Evolutionary conservation across 352 stramenopile genomes (phyloP).

Genomic region (Phytopythium ostracodes): DNA sequence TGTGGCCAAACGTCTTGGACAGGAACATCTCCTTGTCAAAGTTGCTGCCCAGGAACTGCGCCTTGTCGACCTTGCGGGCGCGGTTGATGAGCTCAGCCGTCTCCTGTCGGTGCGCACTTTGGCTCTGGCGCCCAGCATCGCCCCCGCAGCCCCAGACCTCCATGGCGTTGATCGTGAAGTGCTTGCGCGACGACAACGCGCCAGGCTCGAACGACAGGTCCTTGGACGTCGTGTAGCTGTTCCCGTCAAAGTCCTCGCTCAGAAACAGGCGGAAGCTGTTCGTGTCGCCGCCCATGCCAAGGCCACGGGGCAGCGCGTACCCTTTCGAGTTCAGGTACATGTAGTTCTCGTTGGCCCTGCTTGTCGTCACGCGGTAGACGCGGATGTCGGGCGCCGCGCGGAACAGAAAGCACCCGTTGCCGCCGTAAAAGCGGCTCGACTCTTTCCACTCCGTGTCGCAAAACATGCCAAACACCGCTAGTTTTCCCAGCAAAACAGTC

Average conservation of each 20-base stretch:
- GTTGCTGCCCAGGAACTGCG: slow-evolving; percentile 74
- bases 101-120: slow-evolving; percentile 70
- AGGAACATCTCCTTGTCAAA: slow-evolving; percentile 86
- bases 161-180: slow-evolving; percentile 63
- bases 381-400: slow-evolving; percentile 56
- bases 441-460: slow-evolving; percentile 85
- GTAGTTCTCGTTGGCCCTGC: slow-evolving; percentile 52
- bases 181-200: slow-evolving; percentile 44
- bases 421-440: slow-evolving; percentile 73
- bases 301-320: slow-evolving; percentile 59
- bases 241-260: slow-evolving; percentile 82
- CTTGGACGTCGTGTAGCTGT: slow-evolving; percentile 75
- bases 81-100: slow-evolving; percentile 80
- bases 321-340: slow-evolving; percentile 90
- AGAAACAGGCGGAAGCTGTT: slow-evolving; percentile 76
- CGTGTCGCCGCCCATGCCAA: slow-evolving; percentile 75
- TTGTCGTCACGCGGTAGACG: slow-evolving; percentile 52
- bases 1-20: slow-evolving; percentile 74
- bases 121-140: slow-evolving; percentile 40
- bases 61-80: slow-evolving; percentile 84
- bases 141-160: slow-evolving; percentile 82
- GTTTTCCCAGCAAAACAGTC: background rate
- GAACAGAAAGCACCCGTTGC: slow-evolving; percentile 81
- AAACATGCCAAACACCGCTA: slow-evolving; percentile 86
- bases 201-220: slow-evolving; percentile 71